Evolutionary conservation across 768 basidiomycete species (phyloP), one percentile per base, ranked within the genome.

Genomic region (Albatrellus ellisii): DNA sequence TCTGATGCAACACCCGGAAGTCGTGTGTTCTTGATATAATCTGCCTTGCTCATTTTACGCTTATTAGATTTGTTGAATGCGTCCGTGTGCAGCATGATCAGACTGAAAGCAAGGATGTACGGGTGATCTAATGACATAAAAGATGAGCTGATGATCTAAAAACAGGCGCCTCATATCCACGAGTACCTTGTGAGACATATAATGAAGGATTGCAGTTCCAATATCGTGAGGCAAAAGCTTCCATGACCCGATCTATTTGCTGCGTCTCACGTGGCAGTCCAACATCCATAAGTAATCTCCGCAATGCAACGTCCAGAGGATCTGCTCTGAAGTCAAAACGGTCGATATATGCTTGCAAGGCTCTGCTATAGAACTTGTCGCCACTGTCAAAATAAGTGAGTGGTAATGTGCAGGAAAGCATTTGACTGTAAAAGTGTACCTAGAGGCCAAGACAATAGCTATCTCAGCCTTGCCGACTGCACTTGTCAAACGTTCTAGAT

Each of bases 31-130:
- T 77, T 84, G 53, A 97, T 67, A 55, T 98, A 99, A 55, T 94
- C 92, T 1, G 76, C 69, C 59, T 94, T 97, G 27, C 82, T 77
- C 95, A 99, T 99, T 64, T 98, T 98, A 40, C 78, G 80, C 63
- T 85, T 97, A 63, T 98, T 98, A 48, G 87, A 88, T 61, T 83
- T 87, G 63, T 99, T 99, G 69, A 98, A 98, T 4, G 83, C 87
- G 56, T 99, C 95, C 14, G 95, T 99, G 57, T 98, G 92, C 38
- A 97, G 68, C 94, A 99, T 98, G 53, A 98, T 95, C 56, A 97
- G 67, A 52, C 94, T 97, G 64, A 97, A 98, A 10, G 94, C 90
- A 36, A 98, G 67, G 39, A 98, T 85, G 61, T 98, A 97, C 9
- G 94, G 85, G 52, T 94, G 81, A 54, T 95, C 91, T 92, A 47